These are phyloP conservation scores for Chiua sp. DNA, from an alignment of 1,284 basidiomycete genomes.

Conservation along the genomic window DNA sequence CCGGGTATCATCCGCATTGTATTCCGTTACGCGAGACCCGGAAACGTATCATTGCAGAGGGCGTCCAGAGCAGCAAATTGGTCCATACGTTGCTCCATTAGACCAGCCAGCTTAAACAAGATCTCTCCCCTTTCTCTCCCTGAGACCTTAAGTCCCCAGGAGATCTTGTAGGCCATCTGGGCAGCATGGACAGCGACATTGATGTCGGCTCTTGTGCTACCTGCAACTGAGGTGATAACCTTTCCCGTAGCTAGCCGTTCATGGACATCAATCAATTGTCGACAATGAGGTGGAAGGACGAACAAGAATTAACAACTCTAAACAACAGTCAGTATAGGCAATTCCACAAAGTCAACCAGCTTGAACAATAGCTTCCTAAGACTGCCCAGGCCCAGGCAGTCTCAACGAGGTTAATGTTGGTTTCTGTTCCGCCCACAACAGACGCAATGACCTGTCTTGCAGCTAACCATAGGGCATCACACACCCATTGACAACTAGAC, in stretches of 20 bases:
- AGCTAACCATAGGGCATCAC: too few species aligned
- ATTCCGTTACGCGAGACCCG: constrained; percentile 42
- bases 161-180: constrained; percentile 67
- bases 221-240: constrained; percentile 68
- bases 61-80: constrained; percentile 66
- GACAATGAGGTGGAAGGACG: neutral
- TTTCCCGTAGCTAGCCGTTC: constrained; percentile 67
- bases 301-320: constrained; percentile 32
- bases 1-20: neutral
- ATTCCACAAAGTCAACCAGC: neutral
- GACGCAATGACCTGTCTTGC: too few species aligned
- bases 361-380: too few species aligned
- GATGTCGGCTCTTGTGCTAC: constrained; percentile 73
- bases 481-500: too few species aligned
- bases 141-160: constrained; percentile 60
- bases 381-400: too few species aligned
- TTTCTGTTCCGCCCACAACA: too few species aligned
- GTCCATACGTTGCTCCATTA: constrained; percentile 65
- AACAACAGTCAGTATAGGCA: neutral
- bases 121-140: constrained; percentile 58
- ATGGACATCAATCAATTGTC: constrained; percentile 1
- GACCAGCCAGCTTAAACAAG: constrained; percentile 57
- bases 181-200: constrained; percentile 81
- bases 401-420: too few species aligned
- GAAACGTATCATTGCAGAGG: constrained; percentile 69